Conservation (phyloP, 108 stramenopile species). For the Ochromonas danica region DNA sequence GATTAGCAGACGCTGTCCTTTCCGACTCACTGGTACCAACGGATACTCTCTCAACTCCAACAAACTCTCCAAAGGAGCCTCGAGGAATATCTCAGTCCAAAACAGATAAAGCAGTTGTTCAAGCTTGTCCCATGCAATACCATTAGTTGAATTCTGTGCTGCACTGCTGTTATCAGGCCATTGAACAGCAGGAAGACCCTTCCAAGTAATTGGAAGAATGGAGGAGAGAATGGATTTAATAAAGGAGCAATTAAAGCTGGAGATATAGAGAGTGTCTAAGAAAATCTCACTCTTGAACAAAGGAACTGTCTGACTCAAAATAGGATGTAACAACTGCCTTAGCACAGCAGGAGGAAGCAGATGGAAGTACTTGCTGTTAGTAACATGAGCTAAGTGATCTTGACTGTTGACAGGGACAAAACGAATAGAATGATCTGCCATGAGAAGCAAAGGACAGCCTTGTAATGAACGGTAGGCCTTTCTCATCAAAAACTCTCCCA, state of each 20-base stretch:
- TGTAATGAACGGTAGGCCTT: background rate
- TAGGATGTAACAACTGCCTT: background rate
- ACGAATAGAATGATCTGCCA: background rate
- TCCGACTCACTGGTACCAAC: background rate
- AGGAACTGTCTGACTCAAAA: background rate
- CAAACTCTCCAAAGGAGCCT: background rate
- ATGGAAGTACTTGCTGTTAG: background rate
- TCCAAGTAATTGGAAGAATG: background rate
- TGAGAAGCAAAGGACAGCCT: conserved; percentile 22
- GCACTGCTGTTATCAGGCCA: background rate
- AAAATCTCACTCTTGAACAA: background rate
- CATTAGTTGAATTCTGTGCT: too few species aligned
- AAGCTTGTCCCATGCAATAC: background rate
- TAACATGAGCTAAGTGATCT: background rate
- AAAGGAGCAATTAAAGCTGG: background rate
- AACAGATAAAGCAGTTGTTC: background rate
- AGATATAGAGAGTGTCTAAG: background rate
- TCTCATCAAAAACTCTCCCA: background rate
- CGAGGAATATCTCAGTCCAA: background rate
- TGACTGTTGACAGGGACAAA: background rate
- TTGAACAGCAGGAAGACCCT: background rate
- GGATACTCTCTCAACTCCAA: background rate
- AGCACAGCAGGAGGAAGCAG: background rate
- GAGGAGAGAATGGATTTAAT: background rate
- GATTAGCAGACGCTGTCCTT: background rate